These are phyloP conservation scores for Rosa multiflora DNA, from an alignment of 306 rosid species.

Conservation along the genomic window DNA sequence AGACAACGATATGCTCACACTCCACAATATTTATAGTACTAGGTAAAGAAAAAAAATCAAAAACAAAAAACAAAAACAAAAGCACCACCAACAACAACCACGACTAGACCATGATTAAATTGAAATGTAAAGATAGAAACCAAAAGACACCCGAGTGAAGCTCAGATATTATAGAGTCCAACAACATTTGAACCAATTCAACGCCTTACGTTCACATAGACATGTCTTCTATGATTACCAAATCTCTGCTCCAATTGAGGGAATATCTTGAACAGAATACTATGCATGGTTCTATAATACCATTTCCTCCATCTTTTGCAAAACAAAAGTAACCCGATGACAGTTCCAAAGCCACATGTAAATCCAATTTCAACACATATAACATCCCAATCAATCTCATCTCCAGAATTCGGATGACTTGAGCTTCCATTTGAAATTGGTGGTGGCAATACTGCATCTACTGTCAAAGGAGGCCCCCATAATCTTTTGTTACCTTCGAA, in stretches of 20 bases:
- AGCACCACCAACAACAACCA: too few relatives aligned
- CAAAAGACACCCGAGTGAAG: too few relatives aligned
- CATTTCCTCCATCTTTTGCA: slow-evolving; percentile 1
- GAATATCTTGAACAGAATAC: not conserved
- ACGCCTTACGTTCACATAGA: not conserved
- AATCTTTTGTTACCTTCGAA: too few relatives aligned
- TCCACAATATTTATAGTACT: too few relatives aligned
- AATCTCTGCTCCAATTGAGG: not conserved
- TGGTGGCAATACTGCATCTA: too few relatives aligned
- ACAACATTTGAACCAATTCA: not conserved
- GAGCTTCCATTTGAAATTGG: not conserved
- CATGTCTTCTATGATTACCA: not conserved
- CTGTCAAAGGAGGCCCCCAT: too few relatives aligned
- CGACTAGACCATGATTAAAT: too few relatives aligned
- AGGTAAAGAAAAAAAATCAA: too few relatives aligned
- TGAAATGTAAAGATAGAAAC: too few relatives aligned
- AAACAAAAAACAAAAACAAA: too few relatives aligned
- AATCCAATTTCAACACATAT: not conserved
- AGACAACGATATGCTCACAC: too few relatives aligned
- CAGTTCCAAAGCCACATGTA: not conserved
- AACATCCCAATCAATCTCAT: not conserved
- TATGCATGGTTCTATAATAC: not conserved
- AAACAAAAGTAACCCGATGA: not conserved
- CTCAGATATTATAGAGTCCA: too few relatives aligned
- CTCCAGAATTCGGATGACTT: not conserved